These are phyloP conservation scores for Leccinum pachyderme DNA, from an alignment of 1,284 basidiomycete genomes.

Conservation along the genomic window DNA sequence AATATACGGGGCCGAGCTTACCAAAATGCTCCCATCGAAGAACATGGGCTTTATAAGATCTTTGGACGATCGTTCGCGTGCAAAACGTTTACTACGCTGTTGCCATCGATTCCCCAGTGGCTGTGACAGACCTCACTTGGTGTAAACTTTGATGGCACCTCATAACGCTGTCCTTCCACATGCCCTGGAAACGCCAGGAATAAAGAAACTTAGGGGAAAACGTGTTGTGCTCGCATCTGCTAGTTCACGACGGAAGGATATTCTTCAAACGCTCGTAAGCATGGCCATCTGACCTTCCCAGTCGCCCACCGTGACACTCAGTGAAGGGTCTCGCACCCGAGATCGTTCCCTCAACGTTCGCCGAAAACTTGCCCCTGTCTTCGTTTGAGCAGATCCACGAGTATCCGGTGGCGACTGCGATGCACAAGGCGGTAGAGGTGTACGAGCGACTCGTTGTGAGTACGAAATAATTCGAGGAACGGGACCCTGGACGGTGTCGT, in stretches of 20 bases:
- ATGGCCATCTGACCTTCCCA: background rate
- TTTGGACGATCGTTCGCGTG: too few relatives aligned
- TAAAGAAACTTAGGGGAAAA: constrained; percentile 71
- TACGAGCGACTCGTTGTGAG: constrained; percentile 82
- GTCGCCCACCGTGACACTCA: background rate
- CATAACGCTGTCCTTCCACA: constrained; percentile 55
- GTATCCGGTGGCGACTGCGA: constrained; percentile 92
- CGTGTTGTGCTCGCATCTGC: constrained; percentile 83
- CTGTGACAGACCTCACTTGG: too few relatives aligned
- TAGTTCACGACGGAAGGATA: constrained; percentile 83
- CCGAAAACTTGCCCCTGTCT: constrained; percentile 73
- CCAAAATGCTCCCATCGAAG: too few relatives aligned
- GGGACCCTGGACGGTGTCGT: background rate
- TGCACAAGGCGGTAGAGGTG: constrained; percentile 92
- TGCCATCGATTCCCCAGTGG: too few relatives aligned
- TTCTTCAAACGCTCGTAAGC: constrained; percentile 76
- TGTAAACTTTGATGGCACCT: background rate
- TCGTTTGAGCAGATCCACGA: constrained; percentile 81
- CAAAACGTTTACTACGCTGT: too few relatives aligned
- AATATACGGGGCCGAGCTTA: too few relatives aligned
- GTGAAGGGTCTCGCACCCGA: constrained; percentile 81
- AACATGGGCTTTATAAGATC: too few relatives aligned
- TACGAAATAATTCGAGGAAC: background rate
- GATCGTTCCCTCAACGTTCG: constrained; percentile 85
- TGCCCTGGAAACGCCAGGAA: constrained; percentile 69